Conservation (phyloP, 441 rosid species). For the Eutrema salsugineum region DNA sequence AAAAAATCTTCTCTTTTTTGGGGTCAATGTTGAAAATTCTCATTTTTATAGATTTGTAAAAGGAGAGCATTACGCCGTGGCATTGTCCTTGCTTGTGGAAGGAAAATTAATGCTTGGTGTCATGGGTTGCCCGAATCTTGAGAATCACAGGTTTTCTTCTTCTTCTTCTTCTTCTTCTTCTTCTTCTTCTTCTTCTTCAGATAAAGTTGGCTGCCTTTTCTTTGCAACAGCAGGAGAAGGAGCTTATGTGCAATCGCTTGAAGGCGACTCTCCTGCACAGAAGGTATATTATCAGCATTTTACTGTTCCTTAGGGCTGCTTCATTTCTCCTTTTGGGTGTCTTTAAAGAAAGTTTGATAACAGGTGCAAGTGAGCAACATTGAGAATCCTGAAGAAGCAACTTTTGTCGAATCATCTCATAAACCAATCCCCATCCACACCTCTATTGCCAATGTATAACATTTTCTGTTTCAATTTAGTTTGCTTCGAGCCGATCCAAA, state of each 20-base stretch:
- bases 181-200: slow-evolving; percentile 29
- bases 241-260: slow-evolving; percentile 65
- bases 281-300: slow-evolving; percentile 36
- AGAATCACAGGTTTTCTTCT: slow-evolving; percentile 27
- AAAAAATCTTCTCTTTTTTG: not conserved
- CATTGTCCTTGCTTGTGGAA: slow-evolving; percentile 74
- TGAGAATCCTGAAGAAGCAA: slow-evolving; percentile 75
- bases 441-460: slow-evolving; percentile 59
- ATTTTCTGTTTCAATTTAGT: not conserved
- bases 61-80: slow-evolving; percentile 88
- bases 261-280: slow-evolving; percentile 44
- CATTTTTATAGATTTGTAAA: slow-evolving; percentile 54
- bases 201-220: slow-evolving; percentile 72
- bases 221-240: slow-evolving; percentile 70
- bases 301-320: not conserved
- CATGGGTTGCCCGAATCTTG: slow-evolving; percentile 83
- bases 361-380: slow-evolving; percentile 71
- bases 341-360: not conserved
- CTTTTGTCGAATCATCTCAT: slow-evolving; percentile 86
- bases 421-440: slow-evolving; percentile 61
- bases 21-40: not conserved
- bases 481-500: not conserved
- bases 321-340: not conserved
- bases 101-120: slow-evolving; percentile 86
- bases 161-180: too few species aligned